These are phyloP conservation scores for Tricholoma hemisulphureum DNA, from an alignment of 768 basidiomycete genomes.

Conservation along the genomic window DNA sequence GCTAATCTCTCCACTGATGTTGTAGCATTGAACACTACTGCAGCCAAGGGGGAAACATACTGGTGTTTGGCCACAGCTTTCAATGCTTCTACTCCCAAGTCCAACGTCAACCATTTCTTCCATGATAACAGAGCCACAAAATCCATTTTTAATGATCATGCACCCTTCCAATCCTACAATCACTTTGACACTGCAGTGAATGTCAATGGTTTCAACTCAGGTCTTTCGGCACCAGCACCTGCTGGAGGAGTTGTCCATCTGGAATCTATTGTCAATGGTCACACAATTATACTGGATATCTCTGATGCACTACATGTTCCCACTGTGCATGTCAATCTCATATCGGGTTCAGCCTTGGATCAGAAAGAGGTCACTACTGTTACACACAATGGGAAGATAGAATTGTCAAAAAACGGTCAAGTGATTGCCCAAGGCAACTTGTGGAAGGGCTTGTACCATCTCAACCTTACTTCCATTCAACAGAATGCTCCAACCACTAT, in stretches of 20 bases:
- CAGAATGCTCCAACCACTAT: neutral
- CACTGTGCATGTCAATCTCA: neutral
- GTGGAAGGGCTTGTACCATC: neutral
- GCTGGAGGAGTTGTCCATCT: neutral
- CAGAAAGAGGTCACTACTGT: neutral
- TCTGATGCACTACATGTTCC: neutral
- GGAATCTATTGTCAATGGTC: neutral
- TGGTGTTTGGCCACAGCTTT: neutral
- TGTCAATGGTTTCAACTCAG: neutral
- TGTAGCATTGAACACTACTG: neutral
- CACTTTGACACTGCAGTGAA: constrained; percentile 1
- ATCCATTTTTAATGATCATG: neutral
- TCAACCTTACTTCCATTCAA: neutral
- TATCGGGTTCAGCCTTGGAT: neutral
- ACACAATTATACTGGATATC: neutral
- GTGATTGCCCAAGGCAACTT: neutral
- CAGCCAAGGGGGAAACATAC: neutral
- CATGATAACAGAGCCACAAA: neutral
- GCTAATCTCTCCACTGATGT: neutral
- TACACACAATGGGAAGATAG: neutral
- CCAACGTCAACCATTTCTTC: neutral
- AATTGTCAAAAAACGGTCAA: neutral
- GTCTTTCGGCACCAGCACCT: neutral
- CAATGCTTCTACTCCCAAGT: neutral
- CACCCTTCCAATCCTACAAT: neutral